Evolutionary conservation across 768 basidiomycete species (phyloP).

Genomic region (Holtermanniella nyarrowii): DNA sequence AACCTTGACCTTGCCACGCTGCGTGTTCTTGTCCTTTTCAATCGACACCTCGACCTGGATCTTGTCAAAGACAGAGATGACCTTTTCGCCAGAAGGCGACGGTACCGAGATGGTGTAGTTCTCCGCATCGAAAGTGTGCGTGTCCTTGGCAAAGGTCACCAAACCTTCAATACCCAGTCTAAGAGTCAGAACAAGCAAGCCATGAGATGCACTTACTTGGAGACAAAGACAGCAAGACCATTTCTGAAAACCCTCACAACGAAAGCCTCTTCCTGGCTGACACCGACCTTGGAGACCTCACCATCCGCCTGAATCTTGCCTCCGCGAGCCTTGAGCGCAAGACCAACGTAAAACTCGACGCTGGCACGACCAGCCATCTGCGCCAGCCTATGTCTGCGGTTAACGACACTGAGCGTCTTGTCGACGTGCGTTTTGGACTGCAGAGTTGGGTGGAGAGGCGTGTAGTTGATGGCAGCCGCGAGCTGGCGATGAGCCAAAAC

Average conservation of each 20-base stretch:
- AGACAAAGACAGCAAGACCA: constrained; percentile 92
- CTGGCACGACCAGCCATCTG: constrained; percentile 96
- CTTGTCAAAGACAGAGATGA: constrained; percentile 86
- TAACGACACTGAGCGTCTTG: constrained; percentile 71
- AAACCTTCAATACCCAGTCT: constrained; percentile 91
- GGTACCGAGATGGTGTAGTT: constrained; percentile 74
- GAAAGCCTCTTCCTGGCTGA: constrained; percentile 36
- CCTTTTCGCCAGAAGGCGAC: constrained; percentile 41
- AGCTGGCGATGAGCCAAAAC: constrained; percentile 91
- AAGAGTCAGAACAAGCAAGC: neutral
- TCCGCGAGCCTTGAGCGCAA: constrained; percentile 62
- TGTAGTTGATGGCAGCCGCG: constrained; percentile 72
- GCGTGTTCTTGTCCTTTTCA: constrained; percentile 89
- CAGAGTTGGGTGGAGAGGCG: constrained; percentile 71
- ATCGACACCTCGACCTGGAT: constrained; percentile 81
- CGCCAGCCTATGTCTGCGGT: constrained; percentile 85
- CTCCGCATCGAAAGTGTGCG: constrained; percentile 81
- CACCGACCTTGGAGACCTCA: neutral
- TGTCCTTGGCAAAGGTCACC: constrained; percentile 75
- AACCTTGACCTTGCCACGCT: constrained; percentile 69
- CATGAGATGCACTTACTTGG: constrained; percentile 53
- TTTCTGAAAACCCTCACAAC: constrained; percentile 91
- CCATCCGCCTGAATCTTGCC: no score
- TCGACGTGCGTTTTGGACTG: constrained; percentile 86
- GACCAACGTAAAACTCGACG: constrained; percentile 92